A percentile compares a stretch with the other conserved stretches of the same genome.
Conservation (phyloP, 163 green algal species). For the Scenedesmus sp. region DNA sequence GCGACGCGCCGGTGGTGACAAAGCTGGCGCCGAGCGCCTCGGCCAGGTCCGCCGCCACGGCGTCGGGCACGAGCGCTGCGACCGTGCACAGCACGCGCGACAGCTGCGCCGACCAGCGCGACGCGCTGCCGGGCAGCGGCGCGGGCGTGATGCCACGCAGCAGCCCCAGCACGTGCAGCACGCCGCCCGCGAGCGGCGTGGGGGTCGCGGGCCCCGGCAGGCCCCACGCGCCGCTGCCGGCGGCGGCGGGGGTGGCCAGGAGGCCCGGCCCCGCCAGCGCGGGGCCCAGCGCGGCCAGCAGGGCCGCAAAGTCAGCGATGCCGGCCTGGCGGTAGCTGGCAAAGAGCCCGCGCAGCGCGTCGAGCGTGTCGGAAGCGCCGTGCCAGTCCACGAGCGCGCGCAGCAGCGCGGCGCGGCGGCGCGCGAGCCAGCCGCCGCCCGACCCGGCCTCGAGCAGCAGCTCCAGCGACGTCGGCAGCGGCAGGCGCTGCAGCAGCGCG, state of each 20-base stretch:
- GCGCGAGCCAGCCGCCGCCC: background rate
- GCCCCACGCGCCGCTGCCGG: background rate
- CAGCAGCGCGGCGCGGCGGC: conserved; percentile 2
- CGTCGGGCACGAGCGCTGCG: background rate
- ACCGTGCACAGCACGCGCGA: conserved; percentile 10
- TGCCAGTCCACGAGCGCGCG: conserved; percentile 14
- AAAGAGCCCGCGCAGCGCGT: conserved; percentile 11
- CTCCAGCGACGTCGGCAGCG: conserved; percentile 3
- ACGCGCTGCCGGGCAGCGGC: conserved; percentile 1
- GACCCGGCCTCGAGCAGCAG: conserved; percentile 22
- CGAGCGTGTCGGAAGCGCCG: background rate
- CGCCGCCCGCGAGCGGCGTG: background rate
- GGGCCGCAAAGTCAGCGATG: background rate
- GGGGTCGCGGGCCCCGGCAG: background rate
- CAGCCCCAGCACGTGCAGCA: conserved; percentile 29
- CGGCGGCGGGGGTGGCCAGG: background rate
- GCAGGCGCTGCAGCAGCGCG: conserved; percentile 25
- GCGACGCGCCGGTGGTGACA: background rate
- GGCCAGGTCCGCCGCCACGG: background rate
- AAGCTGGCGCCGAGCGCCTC: conserved; percentile 15
- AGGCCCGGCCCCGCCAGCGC: background rate
- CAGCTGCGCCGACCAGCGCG: conserved; percentile 2
- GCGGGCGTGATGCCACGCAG: background rate
- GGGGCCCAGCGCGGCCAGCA: conserved; percentile 14
- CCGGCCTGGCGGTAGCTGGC: background rate